Conservation (phyloP, 2,329 filamentous ascomycete genomes). For the Phialophora macrospora region DNA sequence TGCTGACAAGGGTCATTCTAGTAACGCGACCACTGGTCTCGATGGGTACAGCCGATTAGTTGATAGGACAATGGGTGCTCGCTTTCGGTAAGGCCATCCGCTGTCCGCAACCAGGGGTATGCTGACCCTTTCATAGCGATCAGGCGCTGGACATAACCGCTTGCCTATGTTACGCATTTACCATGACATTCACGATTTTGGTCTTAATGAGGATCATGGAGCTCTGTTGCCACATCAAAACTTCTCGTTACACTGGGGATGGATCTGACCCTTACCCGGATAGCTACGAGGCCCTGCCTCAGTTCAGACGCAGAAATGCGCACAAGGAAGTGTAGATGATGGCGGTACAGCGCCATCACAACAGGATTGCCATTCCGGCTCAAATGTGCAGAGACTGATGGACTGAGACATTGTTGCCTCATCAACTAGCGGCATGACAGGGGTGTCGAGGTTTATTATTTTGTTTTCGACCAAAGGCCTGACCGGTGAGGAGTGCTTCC, state of each 20-base stretch:
- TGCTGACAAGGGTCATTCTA: neutral
- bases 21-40: slow-evolving; percentile 16
- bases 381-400: neutral
- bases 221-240: neutral
- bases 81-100: slow-evolving; percentile 11
- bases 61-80: slow-evolving; percentile 17
- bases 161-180: slow-evolving; percentile 15
- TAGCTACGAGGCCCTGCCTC: slow-evolving; percentile 14
- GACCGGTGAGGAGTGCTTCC: neutral
- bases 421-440: neutral
- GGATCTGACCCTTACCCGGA: slow-evolving; percentile 13
- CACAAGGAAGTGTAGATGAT: slow-evolving; percentile 49
- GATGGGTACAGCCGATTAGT: slow-evolving; percentile 14
- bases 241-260: neutral
- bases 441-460: neutral
- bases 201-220: slow-evolving; percentile 5
- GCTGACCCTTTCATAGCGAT: slow-evolving; percentile 10
- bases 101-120: neutral
- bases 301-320: slow-evolving; percentile 4
- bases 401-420: neutral
- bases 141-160: slow-evolving; percentile 15
- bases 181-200: slow-evolving; percentile 16
- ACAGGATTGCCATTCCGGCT: neutral
- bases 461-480: neutral
- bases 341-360: slow-evolving; percentile 41